phyloP scores from a whole-genome alignment of 2,329 filamentous ascomycete genomes.

The Colletotrichum tanaceti region DNA sequence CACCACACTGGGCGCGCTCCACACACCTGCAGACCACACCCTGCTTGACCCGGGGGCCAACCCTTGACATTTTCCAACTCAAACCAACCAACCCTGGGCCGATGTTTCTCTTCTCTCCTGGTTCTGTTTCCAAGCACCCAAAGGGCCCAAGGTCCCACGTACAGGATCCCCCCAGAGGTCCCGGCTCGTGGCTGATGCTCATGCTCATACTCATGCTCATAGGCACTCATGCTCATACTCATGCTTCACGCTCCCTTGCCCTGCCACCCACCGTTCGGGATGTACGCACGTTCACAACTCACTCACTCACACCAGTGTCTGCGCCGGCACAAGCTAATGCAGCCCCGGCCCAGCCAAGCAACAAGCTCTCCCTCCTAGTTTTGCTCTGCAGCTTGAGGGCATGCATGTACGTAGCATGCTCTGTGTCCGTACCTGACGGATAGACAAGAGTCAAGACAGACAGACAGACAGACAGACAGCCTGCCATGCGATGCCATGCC shows the following conservation, averaged over 20 bases:
- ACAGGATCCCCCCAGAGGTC: conserved; percentile 9
- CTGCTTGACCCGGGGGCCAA: conserved; percentile 20
- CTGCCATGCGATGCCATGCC: no score
- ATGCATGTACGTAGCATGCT: no score
- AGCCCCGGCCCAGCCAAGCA: conserved; percentile 21
- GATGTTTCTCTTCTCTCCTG: conserved; percentile 19
- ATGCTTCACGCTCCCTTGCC: conserved; percentile 33
- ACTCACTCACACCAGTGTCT: conserved; percentile 4
- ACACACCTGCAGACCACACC: conserved; percentile 1
- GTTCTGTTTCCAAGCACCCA: conserved; percentile 14
- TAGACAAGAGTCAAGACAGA: no score
- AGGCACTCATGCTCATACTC: no score
- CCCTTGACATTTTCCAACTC: conserved; percentile 29
- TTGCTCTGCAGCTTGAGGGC: no score
- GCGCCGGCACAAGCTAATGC: conserved; percentile 9
- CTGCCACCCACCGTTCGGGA: conserved; percentile 28
- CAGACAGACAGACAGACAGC: no score
- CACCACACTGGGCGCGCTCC: background rate
- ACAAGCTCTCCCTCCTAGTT: conserved; percentile 10
- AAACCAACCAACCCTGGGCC: conserved; percentile 35
- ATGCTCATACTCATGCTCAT: no score
- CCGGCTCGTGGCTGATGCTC: conserved; percentile 27
- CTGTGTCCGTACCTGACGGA: no score
- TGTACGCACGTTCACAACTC: background rate
- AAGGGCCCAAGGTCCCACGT: background rate